Evolutionary conservation across 225 moss, liverwort and hornwort genomes (phyloP), one percentile per base, ranked within the genome.

Genomic region (Climacium dendroides): DNA sequence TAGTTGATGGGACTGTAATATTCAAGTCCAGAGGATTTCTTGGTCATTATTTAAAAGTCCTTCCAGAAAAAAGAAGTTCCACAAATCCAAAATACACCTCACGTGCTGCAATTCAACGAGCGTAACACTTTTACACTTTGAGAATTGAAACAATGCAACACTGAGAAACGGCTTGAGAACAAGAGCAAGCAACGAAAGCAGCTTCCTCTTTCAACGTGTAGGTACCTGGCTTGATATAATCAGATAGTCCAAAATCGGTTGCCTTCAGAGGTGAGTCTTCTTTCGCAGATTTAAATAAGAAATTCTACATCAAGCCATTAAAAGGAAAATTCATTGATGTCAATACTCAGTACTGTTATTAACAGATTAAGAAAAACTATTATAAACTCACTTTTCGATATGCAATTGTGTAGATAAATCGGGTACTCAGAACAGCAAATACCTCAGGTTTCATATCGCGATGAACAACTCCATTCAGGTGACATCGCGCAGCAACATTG

Each of bases 371-470:
- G 64, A 71, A 78, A 64, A 69, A 23, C 1, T 22, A 55, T 28
- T 19, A 53, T 12, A 25, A 59, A 59, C 39, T 73, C 87, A 59
- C 29, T 66, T 65, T 41, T 74, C 22, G 35, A 78, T n/a, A 32
- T 14, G 59, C 58, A 85, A 72, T 54, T 80, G 47, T 34, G 53
- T 47, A 84, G 45, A 52, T 34, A 65, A 84, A 70, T 76, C 26
- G 66, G 28, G 55, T 84, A 53, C 39, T 62, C 55, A 29, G 77
- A 69, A 88, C 23, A 83, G 79, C 43, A 80, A 20, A 77, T 94
- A 96, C 96, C 96, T 98, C 97, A 41, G 97, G 97, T 90, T 98
- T 98, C 97, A 98, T 96, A 78, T 98, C 98, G 50, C 97, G 96
- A 86, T 97, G 98, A 72, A 98, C 98, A 85, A 98, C 98, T 83